Evolutionary conservation across 768 basidiomycete species (phyloP).

Genomic region (Mycena leptocephala): DNA sequence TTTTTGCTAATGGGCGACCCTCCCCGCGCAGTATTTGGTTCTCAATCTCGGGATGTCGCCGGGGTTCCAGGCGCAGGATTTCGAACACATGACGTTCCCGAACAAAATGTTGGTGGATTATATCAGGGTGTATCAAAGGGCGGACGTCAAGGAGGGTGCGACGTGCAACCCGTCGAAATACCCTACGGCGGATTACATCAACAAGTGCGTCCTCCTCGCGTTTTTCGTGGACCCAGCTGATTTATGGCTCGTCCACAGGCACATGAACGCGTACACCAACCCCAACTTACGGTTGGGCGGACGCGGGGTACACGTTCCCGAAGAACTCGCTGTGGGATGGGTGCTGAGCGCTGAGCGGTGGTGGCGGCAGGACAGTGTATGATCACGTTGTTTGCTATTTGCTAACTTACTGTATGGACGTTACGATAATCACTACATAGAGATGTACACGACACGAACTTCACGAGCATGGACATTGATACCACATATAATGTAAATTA

Average conservation of each 20-base stretch:
- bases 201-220: slow-evolving; percentile 59
- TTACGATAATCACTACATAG: slow-evolving; percentile 4
- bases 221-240: not conserved
- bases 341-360: not conserved
- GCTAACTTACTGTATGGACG: not conserved
- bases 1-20: slow-evolving; percentile 13
- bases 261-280: slow-evolving; percentile 76
- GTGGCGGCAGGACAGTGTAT: not conserved
- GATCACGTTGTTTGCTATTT: not conserved
- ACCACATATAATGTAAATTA: too few species aligned
- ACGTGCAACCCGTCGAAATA: slow-evolving; percentile 85
- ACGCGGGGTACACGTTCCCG: slow-evolving; percentile 84
- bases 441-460: not conserved
- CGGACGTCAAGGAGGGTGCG: slow-evolving; percentile 76
- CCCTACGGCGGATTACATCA: slow-evolving; percentile 89
- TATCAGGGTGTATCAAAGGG: slow-evolving; percentile 90
- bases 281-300: slow-evolving; percentile 95
- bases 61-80: slow-evolving; percentile 84
- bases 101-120: slow-evolving; percentile 90
- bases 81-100: slow-evolving; percentile 82
- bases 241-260: slow-evolving; percentile 45
- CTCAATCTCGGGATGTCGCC: slow-evolving; percentile 89
- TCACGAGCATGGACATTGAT: not conserved
- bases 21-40: slow-evolving; percentile 75
- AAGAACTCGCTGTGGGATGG: slow-evolving; percentile 61